These are phyloP conservation scores for Solanum chacoense DNA, from an alignment of 305 asterid species.

Conservation along the genomic window DNA sequence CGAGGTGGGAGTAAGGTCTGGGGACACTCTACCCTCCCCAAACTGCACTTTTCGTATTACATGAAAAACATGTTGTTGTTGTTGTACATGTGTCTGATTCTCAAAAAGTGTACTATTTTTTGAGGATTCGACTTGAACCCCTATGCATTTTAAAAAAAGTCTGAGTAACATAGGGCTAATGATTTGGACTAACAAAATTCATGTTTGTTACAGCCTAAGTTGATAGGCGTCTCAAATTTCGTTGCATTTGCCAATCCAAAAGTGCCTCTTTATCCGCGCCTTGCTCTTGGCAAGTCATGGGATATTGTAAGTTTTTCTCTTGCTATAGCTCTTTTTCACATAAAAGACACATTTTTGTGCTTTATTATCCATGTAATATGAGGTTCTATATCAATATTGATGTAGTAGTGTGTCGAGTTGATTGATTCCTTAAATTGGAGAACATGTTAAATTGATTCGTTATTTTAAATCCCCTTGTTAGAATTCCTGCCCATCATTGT, in stretches of 20 bases:
- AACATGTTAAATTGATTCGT: neutral
- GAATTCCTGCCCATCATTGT: neutral
- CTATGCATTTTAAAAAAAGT: neutral
- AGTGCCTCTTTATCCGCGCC: conserved; percentile 34
- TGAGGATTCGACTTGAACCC: neutral
- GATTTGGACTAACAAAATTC: neutral
- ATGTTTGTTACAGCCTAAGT: conserved; percentile 19
- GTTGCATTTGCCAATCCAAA: conserved; percentile 30
- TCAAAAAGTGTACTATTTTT: neutral
- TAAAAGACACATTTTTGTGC: no score
- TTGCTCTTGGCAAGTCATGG: conserved; percentile 38
- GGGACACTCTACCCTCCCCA: neutral
- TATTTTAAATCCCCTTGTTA: neutral
- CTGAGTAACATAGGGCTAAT: neutral
- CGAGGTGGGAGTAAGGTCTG: neutral
- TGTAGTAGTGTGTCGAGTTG: neutral
- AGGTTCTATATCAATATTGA: neutral
- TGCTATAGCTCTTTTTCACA: neutral
- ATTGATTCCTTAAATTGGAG: neutral
- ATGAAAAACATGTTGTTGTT: neutral
- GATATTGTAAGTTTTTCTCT: conserved; percentile 15
- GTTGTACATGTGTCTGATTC: neutral
- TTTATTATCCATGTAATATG: neutral
- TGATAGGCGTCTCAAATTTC: conserved; percentile 24
- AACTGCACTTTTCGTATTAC: neutral